Percentiles rank a stretch among this genome's conserved stretches.
Conservation (phyloP, 2,329 filamentous ascomycete species). For the Xylaria sp. region DNA sequence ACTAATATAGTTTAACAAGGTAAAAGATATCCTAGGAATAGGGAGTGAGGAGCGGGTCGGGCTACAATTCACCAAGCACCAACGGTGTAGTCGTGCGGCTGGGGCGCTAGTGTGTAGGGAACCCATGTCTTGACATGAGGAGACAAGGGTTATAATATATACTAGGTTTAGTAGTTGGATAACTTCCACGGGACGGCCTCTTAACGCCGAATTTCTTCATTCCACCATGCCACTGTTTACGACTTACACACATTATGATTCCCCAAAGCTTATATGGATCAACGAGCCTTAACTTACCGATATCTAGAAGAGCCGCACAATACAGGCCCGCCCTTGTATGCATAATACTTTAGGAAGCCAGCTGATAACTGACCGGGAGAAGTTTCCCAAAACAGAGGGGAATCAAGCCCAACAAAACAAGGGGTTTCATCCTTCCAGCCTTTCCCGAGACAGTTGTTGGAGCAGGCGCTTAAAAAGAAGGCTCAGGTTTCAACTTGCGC, state of each 20-base stretch:
- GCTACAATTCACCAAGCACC: slow-evolving; percentile 2
- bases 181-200: background rate
- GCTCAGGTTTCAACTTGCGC: background rate
- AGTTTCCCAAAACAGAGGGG: background rate
- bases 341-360: slow-evolving; percentile 2
- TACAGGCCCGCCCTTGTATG: background rate
- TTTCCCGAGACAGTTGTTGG: background rate
- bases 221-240: background rate
- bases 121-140: background rate
- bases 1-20: slow-evolving; percentile 8
- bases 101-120: slow-evolving; percentile 6
- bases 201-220: background rate
- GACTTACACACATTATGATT: too few relatives aligned
- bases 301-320: too few relatives aligned
- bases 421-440: slow-evolving; percentile 8
- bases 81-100: slow-evolving; percentile 23
- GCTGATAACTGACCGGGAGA: background rate
- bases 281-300: too few relatives aligned
- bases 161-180: background rate
- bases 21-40: slow-evolving; percentile 16
- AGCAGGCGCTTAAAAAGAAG: background rate
- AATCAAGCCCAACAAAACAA: background rate
- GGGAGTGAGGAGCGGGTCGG: slow-evolving; percentile 3
- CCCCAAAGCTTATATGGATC: too few relatives aligned
- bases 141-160: background rate